Evolutionary conservation across 1,139 yeast species (phyloP), one percentile per base, ranked within the genome.

Genomic region (Suhomyces terraborum): DNA sequence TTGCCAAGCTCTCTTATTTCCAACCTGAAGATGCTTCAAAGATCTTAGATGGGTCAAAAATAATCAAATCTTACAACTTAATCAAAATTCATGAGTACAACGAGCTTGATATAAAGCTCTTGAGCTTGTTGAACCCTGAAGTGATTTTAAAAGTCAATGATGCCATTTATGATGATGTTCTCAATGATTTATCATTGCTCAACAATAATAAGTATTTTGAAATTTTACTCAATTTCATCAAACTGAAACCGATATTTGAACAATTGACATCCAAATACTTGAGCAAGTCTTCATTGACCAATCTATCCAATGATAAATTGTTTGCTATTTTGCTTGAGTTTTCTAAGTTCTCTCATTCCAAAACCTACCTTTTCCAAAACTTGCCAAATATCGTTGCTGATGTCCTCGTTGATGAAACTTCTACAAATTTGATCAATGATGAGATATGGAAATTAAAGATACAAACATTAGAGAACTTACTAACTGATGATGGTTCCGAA

Each of bases 391-490:
- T 66, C 1, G 48, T 66, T 32, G 45, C 45, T 28, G 36, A 36
- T 23, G 38, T 42, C 9, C 36, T 50, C 20, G 31, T 36, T 10
- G 46, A 38, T 17, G 47, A 48, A 16, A 23, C 35, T 4, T 48
- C 29, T 6, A 22, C 31, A 24, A 39, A 43, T 32, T 32, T 59
- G 14, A 50, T 50, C 7, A 60, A 62, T 40, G 45, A 53, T 18
- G 64, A 61, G 12, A 43, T 68, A 6, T 68, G 65, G 64, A 50
- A 51, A 17, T 46, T 57, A 33, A 67, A 66, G 45, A 41, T 54
- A 17, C 48, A 52, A 12, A 51, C 63, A 3, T 53, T 70, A 37
- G 56, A 57, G 20, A 58, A 59, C 39, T 49, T 66, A 24, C 43
- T 68, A 10, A 38, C 48, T 4, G 45, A 48, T 3, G 62, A 62